phyloP scores from a whole-genome alignment of 2,329 filamentous ascomycete species.

The Fusarium nelsonii region DNA sequence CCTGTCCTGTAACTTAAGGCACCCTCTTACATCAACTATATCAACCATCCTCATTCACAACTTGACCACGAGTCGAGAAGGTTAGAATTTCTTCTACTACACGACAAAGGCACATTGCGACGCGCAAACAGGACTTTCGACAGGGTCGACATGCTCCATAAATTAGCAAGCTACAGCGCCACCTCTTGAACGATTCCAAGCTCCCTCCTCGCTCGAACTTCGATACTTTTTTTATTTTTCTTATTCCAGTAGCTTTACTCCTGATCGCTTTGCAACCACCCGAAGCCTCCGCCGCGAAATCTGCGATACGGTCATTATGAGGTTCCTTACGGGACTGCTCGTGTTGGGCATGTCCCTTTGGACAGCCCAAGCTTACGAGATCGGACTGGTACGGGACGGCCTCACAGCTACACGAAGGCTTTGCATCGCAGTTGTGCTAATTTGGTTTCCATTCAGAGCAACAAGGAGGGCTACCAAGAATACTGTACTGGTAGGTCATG shows the following conservation, averaged over 20 bases:
- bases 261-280: conserved; percentile 8
- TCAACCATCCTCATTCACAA: neutral
- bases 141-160: conserved; percentile 40
- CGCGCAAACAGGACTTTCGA: conserved; percentile 19
- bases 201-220: conserved; percentile 25
- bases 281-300: conserved; percentile 27
- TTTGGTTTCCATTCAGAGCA: conserved; percentile 66
- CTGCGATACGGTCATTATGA: conserved; percentile 59
- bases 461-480: conserved; percentile 81
- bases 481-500: conserved; percentile 74
- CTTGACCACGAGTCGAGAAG: neutral
- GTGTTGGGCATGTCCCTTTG: conserved; percentile 66
- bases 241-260: conserved; percentile 20
- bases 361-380: conserved; percentile 68
- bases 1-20: conserved; percentile 26
- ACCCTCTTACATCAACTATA: conserved; percentile 21
- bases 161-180: conserved; percentile 38
- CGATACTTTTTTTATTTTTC: conserved; percentile 8
- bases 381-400: conserved; percentile 63
- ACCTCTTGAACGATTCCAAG: conserved; percentile 39
- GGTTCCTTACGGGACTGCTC: conserved; percentile 64
- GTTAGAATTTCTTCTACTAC: neutral
- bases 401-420: conserved; percentile 4
- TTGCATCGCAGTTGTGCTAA: conserved; percentile 39
- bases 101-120: neutral